Evolutionary conservation across 2,329 filamentous ascomycete species (phyloP).

Genomic region (Tolypocladium pustulatum): DNA sequence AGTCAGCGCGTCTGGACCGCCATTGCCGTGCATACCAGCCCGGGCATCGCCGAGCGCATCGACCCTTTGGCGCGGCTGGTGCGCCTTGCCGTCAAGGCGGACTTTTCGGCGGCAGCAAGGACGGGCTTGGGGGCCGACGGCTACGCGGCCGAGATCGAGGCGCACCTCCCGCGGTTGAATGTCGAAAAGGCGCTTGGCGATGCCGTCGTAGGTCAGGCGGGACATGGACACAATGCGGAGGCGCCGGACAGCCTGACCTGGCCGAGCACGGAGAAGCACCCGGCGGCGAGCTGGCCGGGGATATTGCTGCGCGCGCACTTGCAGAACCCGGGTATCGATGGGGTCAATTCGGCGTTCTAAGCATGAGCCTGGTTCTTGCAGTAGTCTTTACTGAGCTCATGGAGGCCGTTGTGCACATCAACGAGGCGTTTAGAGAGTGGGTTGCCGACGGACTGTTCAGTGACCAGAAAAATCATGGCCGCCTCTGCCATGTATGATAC

Average conservation of each 20-base stretch:
- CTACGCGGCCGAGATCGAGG: slow-evolving; percentile 10
- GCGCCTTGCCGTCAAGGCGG: slow-evolving; percentile 18
- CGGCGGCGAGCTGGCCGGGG: slow-evolving; percentile 18
- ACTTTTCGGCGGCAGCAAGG: slow-evolving; percentile 14
- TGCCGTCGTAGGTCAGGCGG: slow-evolving; percentile 16
- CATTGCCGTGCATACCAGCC: slow-evolving; percentile 22
- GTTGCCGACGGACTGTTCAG: too few species aligned
- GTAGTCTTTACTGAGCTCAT: neutral
- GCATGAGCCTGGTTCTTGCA: neutral
- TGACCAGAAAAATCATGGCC: too few species aligned
- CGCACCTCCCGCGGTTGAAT: slow-evolving; percentile 13
- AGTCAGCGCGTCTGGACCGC: slow-evolving; percentile 22
- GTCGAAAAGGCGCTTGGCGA: slow-evolving; percentile 14
- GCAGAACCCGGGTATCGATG: slow-evolving; percentile 16
- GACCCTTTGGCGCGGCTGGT: slow-evolving; percentile 20
- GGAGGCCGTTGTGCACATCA: neutral
- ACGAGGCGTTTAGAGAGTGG: too few species aligned
- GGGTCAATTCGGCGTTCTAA: slow-evolving; percentile 18
- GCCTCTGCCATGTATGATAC: too few species aligned
- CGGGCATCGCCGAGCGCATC: slow-evolving; percentile 25
- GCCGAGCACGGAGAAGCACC: slow-evolving; percentile 16
- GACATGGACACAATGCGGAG: slow-evolving; percentile 6
- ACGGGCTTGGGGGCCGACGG: neutral
- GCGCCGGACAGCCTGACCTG: slow-evolving; percentile 13
- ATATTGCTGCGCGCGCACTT: slow-evolving; percentile 18